Conservation (phyloP, 495 filamentous ascomycete species). For the Chaetomidium leptoderma region DNA sequence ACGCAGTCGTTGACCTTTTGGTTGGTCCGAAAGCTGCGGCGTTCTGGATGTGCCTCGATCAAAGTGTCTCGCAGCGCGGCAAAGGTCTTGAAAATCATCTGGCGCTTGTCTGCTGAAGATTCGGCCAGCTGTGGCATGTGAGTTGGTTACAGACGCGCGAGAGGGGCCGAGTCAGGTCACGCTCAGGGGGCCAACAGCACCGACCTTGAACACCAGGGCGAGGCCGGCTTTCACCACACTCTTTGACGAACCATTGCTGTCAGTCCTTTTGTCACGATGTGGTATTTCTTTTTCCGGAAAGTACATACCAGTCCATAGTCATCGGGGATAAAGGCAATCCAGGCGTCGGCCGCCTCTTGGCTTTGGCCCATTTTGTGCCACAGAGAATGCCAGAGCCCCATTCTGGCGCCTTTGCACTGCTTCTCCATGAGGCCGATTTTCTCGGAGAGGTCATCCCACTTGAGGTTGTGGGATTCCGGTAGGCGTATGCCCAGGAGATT, state of each 20-base stretch:
- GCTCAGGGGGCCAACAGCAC: too few species aligned
- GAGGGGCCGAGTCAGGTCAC: too few species aligned
- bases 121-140: neutral
- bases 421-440: slow-evolving; percentile 1
- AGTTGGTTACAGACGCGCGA: neutral
- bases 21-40: neutral
- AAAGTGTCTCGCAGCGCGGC: neutral
- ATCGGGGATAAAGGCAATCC: neutral
- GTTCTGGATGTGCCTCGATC: neutral
- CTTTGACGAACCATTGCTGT: neutral
- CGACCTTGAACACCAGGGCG: neutral
- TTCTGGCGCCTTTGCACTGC: neutral
- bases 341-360: neutral
- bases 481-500: neutral
- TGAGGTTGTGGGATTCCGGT: neutral
- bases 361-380: slow-evolving; percentile 1
- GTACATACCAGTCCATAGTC: neutral
- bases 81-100: neutral
- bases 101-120: neutral
- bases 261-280: too few species aligned
- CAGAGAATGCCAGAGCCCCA: neutral
- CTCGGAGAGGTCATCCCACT: neutral
- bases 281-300: too few species aligned
- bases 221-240: neutral
- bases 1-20: neutral